Evolutionary conservation across 768 basidiomycete species (phyloP).

Genomic region (Pluteus cervinus): DNA sequence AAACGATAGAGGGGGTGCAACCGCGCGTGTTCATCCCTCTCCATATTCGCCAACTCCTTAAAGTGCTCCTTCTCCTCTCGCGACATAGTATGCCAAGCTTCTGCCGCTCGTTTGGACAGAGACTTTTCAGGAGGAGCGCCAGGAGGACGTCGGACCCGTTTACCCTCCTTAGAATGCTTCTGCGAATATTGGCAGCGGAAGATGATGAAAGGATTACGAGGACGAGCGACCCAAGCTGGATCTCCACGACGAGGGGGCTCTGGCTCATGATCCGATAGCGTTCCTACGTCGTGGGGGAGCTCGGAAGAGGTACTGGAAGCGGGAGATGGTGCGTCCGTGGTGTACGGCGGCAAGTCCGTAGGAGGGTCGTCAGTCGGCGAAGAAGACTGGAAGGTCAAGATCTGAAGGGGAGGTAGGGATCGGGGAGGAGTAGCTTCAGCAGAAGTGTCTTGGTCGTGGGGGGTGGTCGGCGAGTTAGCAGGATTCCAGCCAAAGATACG

Average conservation of each 20-base stretch:
- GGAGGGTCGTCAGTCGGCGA: no score
- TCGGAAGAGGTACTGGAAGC: not conserved
- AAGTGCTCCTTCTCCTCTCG: conserved; percentile 41
- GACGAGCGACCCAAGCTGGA: conserved; percentile 59
- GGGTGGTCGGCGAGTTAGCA: no score
- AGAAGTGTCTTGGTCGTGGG: no score
- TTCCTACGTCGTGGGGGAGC: not conserved
- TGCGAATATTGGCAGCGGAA: conserved; percentile 63
- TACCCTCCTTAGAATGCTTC: conserved; percentile 33
- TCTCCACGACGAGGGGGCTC: conserved; percentile 24
- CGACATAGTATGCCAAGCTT: conserved; percentile 63
- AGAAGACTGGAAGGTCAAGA: no score
- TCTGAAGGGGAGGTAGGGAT: no score
- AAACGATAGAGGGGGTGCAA: conserved; percentile 61
- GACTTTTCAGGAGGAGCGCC: conserved; percentile 39
- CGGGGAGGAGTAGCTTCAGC: no score
- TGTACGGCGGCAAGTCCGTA: not conserved
- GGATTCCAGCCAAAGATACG: no score
- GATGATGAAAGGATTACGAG: conserved; percentile 67
- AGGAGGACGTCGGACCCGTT: conserved; percentile 27
- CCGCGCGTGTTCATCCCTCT: conserved; percentile 51
- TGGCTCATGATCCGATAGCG: not conserved
- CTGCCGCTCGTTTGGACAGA: conserved; percentile 72
- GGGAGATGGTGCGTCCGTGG: not conserved
- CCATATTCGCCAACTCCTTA: conserved; percentile 46